A percentile compares a stretch with the other conserved stretches of the same genome.
phyloP scores from a whole-genome alignment of 306 rosid genomes.

The Cicer yamashitae region DNA sequence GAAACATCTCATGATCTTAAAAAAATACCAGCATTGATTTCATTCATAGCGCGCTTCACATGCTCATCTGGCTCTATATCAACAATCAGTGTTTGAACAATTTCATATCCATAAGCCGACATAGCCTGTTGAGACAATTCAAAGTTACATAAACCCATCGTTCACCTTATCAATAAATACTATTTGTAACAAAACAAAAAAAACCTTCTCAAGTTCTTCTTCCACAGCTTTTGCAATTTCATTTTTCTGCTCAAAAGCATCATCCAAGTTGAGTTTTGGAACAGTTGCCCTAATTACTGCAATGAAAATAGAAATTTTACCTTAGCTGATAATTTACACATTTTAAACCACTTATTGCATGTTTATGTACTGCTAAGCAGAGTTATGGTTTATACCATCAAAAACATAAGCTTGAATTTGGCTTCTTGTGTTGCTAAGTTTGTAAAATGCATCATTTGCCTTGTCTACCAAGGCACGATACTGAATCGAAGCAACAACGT shows the following conservation, averaged over 20 bases:
- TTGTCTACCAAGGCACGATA: slow-evolving; percentile 84
- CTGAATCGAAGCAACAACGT: slow-evolving; percentile 91
- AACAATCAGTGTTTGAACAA: slow-evolving; percentile 87
- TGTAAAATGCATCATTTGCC: slow-evolving; percentile 93
- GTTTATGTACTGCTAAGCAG: slow-evolving; percentile 37
- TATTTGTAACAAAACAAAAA: neutral
- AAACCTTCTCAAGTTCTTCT: slow-evolving; percentile 89
- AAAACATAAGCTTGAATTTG: slow-evolving; percentile 96
- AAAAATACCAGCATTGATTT: slow-evolving; percentile 84
- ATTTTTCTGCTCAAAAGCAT: slow-evolving; percentile 91
- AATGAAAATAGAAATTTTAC: slow-evolving; percentile 34
- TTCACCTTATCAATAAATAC: slow-evolving; percentile 27
- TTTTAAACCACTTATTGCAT: slow-evolving; percentile 12
- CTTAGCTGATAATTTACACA: slow-evolving; percentile 31
- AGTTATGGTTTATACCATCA: slow-evolving; percentile 65
- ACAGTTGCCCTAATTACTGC: slow-evolving; percentile 91
- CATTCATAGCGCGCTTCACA: slow-evolving; percentile 97
- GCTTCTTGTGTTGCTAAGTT: slow-evolving; percentile 83
- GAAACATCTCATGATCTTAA: neutral
- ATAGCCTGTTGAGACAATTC: slow-evolving; percentile 69
- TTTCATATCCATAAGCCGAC: slow-evolving; percentile 95
- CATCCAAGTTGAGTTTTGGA: slow-evolving; percentile 91
- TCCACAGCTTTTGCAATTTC: slow-evolving; percentile 94
- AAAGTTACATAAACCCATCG: slow-evolving; percentile 25
- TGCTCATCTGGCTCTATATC: slow-evolving; percentile 91